phyloP scores from a whole-genome alignment of 2,329 filamentous ascomycete genomes.

The Phialemoniopsis sp. region DNA sequence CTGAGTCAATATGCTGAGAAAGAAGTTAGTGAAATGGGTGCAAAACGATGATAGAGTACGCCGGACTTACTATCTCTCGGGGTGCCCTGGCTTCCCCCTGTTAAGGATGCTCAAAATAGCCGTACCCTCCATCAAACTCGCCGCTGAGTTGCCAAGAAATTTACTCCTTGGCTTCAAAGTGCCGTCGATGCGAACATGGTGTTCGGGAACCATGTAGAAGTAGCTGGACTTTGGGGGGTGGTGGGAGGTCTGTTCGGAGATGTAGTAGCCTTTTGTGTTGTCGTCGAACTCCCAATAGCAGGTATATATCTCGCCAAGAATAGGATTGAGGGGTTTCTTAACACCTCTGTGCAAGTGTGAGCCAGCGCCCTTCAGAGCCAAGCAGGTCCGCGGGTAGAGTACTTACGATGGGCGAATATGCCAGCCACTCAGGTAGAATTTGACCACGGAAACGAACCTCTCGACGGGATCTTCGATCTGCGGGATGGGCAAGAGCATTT shows the following conservation, averaged over 20 bases:
- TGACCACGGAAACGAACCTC: conserved; percentile 91
- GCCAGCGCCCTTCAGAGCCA: conserved; percentile 3
- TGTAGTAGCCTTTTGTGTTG: conserved; percentile 85
- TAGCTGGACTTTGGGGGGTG: conserved; percentile 98
- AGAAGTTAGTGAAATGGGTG: conserved; percentile 8
- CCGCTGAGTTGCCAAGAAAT: conserved; percentile 94
- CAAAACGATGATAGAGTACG: background rate
- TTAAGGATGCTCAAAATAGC: conserved; percentile 83
- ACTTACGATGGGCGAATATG: conserved; percentile 94
- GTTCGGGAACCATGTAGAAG: conserved; percentile 95
- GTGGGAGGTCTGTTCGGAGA: conserved; percentile 95
- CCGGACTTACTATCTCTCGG: conserved; percentile 80
- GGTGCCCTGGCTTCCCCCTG: conserved; percentile 60
- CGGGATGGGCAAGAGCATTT: conserved; percentile 86
- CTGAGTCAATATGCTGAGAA: conserved; percentile 77
- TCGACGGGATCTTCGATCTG: conserved; percentile 82
- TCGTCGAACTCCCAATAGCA: conserved; percentile 94
- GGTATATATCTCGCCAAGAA: conserved; percentile 90
- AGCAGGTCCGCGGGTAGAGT: background rate
- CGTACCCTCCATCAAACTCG: conserved; percentile 96
- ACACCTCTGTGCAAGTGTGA: conserved; percentile 63
- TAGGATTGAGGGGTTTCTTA: conserved; percentile 96
- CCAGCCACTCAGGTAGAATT: conserved; percentile 98
- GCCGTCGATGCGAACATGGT: conserved; percentile 92
- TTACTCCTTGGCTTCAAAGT: conserved; percentile 92